Conservation (phyloP, 176 grass and related monocot genomes). For the Zizania latifolia region DNA sequence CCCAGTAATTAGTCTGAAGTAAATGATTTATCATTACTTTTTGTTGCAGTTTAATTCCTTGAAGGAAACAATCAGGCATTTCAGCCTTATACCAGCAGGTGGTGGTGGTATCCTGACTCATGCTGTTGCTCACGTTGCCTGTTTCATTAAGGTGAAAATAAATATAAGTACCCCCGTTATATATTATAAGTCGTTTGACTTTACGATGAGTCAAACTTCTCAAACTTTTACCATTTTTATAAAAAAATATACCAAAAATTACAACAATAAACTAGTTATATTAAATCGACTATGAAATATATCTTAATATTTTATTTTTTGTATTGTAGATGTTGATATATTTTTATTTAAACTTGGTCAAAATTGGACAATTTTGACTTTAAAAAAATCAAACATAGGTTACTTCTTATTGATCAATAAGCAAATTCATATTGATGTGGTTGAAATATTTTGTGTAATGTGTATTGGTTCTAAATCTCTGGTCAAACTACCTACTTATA, state of each 20-base stretch:
- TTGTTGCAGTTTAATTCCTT: conserved; percentile 71
- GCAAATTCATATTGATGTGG: background rate
- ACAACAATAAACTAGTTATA: too few relatives aligned
- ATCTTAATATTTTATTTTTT: too few relatives aligned
- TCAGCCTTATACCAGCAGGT: conserved; percentile 80
- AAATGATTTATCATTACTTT: background rate
- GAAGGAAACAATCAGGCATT: conserved; percentile 77
- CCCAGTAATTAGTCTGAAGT: background rate
- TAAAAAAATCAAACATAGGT: too few relatives aligned
- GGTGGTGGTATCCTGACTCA: conserved; percentile 85
- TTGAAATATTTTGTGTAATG: conserved; percentile 20
- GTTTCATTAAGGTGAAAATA: conserved; percentile 74
- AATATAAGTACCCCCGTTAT: background rate
- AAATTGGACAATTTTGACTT: too few relatives aligned
- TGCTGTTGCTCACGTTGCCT: conserved; percentile 71
- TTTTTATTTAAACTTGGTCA: too few relatives aligned
- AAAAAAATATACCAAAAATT: too few relatives aligned
- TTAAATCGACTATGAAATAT: too few relatives aligned
- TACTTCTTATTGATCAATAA: conserved; percentile 9
- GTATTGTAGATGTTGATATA: too few relatives aligned
- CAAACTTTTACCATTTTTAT: too few relatives aligned
- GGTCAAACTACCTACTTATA: background rate
- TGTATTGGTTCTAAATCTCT: background rate
- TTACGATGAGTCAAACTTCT: too few relatives aligned
- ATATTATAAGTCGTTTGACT: too few relatives aligned